Evolutionary conservation across 1,139 yeast species (phyloP).

Genomic region (Saccharomyces hybrid): DNA sequence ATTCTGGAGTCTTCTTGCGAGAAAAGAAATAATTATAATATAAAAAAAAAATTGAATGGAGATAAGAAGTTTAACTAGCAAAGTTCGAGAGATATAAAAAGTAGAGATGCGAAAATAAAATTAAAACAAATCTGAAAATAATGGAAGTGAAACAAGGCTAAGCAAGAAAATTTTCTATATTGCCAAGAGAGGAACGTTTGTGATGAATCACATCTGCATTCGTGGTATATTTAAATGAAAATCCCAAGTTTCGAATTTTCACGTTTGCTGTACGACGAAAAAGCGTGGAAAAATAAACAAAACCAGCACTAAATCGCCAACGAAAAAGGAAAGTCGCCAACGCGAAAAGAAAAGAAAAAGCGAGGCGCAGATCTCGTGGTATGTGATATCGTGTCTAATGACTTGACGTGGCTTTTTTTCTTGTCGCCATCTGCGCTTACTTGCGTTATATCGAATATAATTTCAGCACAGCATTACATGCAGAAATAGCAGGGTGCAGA

Average conservation of each 20-base stretch:
- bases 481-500: neutral
- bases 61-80: neutral
- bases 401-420: neutral
- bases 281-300: neutral
- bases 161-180: neutral
- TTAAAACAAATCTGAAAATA: neutral
- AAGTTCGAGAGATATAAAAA: neutral
- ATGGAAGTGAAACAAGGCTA: neutral
- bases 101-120: neutral
- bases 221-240: neutral
- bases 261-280: neutral
- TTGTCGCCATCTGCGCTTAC: neutral
- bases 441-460: neutral
- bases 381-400: neutral
- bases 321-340: slow-evolving; percentile 1
- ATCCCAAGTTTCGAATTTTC: neutral
- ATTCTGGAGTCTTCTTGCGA: neutral
- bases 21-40: neutral
- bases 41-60: neutral
- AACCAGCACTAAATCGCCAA: neutral
- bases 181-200: neutral
- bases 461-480: neutral
- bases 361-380: neutral
- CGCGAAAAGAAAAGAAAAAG: neutral
- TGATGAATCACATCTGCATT: neutral